Base-by-base conservation (phyloP, 495 filamentous ascomycete genomes). In the Articulospora tetracladia region DNA sequence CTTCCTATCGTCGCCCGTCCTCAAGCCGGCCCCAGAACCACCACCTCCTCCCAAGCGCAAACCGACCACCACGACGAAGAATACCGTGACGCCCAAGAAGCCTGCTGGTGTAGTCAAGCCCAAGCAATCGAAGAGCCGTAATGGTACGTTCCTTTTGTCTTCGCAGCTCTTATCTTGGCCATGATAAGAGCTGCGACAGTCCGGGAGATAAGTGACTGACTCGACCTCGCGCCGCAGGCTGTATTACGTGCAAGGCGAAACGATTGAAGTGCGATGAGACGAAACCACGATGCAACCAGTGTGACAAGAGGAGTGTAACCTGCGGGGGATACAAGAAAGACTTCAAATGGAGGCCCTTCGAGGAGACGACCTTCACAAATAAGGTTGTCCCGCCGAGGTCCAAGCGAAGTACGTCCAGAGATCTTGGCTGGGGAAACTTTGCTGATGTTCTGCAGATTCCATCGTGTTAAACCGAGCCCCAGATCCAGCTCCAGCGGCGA, bases 281-380 rank as follows among this genome's bases (percentile, higher is more conserved):
- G 32, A 90, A 93, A 62, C 89, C 89, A 6, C 79, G 77, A 32
- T 93, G 89, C 66, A 78, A 85, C 39, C 89, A 92, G 74, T 92
- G 89, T 68, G 76, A 83, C 39, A 83, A 84, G 55, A 81, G 90
- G 25, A 85, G 81, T 56, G 88, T 92, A 17, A 69, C 73, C 17
- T 93, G 89, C 68, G 89, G 88, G 30, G 89, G 89, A 19, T 93
- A 92, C 70, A 89, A 86, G 68, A 93, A 89, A 70, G 86, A 90
- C 66, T 91, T 90, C 74, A 92, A 92, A 79, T 92, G 89, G 89
- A 79, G 87, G 32, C 80, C 87, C 1, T 90, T 91, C 64, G 89
- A 89, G 66, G 89, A 91, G 66, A 76, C 79, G 51, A 83, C 73
- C 53, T 73, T 88, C 58, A 71, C 71, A n/a, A 75, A 76, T 53